Evolutionary conservation across 2,329 filamentous ascomycete species (phyloP), one percentile per base, ranked within the genome.

Genomic region (Pseudogymnoascus destructans): DNA sequence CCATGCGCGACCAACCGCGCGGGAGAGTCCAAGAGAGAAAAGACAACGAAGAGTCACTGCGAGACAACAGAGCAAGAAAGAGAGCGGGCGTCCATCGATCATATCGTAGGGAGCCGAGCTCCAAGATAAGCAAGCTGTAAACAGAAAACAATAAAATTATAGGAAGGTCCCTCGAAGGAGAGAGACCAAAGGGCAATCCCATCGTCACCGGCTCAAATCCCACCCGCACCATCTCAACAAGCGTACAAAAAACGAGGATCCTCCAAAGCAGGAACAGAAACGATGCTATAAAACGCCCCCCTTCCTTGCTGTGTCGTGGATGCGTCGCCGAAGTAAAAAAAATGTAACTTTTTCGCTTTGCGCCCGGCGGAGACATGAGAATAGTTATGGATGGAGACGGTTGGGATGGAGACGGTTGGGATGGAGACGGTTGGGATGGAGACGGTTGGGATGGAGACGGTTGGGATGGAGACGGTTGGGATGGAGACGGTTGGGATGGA

Each of bases 61-160:
- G 4, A 49, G 42, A 49, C n/a, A 49, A 23, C 42, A 27, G 42
- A 49, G 42, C 21, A 15, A 49, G 42, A 49, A 8, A n/a, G 42
- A 27, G n/a, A 49, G 21, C 13, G n/a, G 42, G 9, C 21, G 42
- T 11, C 42, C 23, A 27, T 13, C 42, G 42, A 25, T 27, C 8
- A 9, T 15, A 49, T 27, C 42, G 23, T 17, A 25, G 23, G 10
- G 42, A 15, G 13, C n/a, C 42, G 13, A 23, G 27, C 2, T 49
- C 42, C 42, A 49, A 10, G 23, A 23, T 49, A 49, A 49, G 42
- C 42, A 49, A 49, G 42, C 42, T 49, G 27, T 49, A 49, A 49
- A 49, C 23, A 49, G 23, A 49, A 49, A 49, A 49, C 42, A 49
- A 49, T 49, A 49, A 49, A 49, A 49, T 49, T 49, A 49, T 49